These are phyloP conservation scores for Pichia sp. DNA, from an alignment of 1,139 yeast species.

Conservation along the genomic window DNA sequence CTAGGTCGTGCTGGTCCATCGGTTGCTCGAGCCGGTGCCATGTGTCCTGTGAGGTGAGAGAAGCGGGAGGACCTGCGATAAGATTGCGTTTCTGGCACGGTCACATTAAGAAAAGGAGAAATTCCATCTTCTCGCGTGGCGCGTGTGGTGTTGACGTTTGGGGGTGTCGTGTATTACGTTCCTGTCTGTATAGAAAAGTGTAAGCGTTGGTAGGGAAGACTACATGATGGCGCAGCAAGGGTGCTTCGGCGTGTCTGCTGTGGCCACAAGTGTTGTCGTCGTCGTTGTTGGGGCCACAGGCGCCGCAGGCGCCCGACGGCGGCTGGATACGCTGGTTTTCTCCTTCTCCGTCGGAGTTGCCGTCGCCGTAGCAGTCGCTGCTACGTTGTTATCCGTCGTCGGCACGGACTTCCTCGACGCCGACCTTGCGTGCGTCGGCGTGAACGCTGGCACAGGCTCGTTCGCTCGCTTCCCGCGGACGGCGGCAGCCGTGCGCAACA, in stretches of 20 bases:
- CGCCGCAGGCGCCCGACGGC: too few relatives aligned
- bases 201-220: not conserved
- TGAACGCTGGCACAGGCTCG: conserved; percentile 4
- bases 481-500: not conserved
- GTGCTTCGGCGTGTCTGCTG: not conserved
- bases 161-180: not conserved
- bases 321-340: not conserved
- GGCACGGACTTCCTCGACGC: not conserved
- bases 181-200: not conserved
- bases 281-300: not conserved
- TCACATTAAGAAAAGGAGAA: too few relatives aligned
- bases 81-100: too few relatives aligned
- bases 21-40: not conserved
- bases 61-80: too few relatives aligned
- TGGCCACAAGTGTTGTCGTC: not conserved
- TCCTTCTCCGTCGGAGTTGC: not conserved
- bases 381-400: not conserved
- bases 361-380: not conserved
- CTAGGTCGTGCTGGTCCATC: not conserved
- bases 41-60: too few relatives aligned
- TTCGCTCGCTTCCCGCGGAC: not conserved
- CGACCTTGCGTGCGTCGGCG: conserved; percentile 1
- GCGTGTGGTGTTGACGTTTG: not conserved
- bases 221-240: not conserved
- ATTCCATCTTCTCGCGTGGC: too few relatives aligned